Conservation (phyloP, 2,329 filamentous ascomycete species). For the Penicillium janthinellum region DNA sequence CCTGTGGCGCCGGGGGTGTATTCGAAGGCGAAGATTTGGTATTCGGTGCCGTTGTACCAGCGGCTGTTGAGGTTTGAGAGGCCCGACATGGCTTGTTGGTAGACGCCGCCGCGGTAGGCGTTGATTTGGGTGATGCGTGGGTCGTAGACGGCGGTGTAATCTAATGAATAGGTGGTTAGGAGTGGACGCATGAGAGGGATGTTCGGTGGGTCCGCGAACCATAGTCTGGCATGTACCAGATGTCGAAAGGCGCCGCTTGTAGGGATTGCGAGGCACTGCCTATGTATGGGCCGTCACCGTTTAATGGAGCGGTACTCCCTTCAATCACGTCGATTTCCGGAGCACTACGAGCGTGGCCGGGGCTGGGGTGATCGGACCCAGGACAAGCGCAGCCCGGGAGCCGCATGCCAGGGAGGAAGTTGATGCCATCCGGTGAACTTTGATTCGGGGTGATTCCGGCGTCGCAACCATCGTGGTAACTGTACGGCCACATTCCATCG, state of each 20-base stretch:
- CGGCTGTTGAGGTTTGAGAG: conserved; percentile 64
- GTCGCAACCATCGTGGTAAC: conserved; percentile 69
- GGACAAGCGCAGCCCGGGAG: conserved; percentile 68
- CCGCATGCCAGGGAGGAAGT: conserved; percentile 68
- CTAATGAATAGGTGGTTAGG: conserved; percentile 31
- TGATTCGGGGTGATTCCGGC: conserved; percentile 72
- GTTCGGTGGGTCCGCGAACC: conserved; percentile 32
- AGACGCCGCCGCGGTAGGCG: conserved; percentile 61
- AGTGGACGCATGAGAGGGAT: neutral
- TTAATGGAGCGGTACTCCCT: conserved; percentile 61
- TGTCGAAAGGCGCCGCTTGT: conserved; percentile 70
- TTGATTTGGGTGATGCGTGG: conserved; percentile 59
- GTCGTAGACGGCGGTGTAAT: conserved; percentile 68
- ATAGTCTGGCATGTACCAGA: conserved; percentile 68
- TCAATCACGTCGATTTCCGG: conserved; percentile 74
- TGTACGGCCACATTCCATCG: conserved; percentile 74
- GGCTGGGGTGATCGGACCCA: conserved; percentile 65
- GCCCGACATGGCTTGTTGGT: conserved; percentile 65
- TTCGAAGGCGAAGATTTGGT: conserved; percentile 66
- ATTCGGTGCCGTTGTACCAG: conserved; percentile 67
- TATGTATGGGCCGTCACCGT: conserved; percentile 54
- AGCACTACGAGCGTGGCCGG: conserved; percentile 65
- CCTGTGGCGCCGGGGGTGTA: conserved; percentile 63
- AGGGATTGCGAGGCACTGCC: conserved; percentile 67
- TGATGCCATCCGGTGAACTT: conserved; percentile 67